Conservation (phyloP, 208 protist genomes). For the Trypanosoma rangeli region DNA sequence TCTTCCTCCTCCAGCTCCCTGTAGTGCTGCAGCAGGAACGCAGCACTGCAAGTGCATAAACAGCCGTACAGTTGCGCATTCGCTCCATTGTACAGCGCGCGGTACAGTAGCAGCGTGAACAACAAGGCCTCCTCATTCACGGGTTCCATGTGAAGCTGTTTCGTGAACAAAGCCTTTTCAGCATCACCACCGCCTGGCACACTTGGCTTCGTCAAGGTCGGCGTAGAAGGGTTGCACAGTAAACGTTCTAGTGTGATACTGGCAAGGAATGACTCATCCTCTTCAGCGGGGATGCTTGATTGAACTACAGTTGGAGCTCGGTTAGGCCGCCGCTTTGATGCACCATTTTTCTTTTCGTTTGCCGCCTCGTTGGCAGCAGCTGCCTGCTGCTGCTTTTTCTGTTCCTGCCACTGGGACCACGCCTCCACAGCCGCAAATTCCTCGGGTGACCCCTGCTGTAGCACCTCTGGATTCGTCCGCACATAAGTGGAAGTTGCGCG, state of each 20-base stretch:
- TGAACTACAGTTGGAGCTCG: background rate
- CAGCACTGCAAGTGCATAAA: slow-evolving; percentile 21
- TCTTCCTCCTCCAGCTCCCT: slow-evolving; percentile 6
- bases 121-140: slow-evolving; percentile 16
- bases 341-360: slow-evolving; percentile 6
- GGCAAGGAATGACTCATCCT: slow-evolving; percentile 18
- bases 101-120: slow-evolving; percentile 13
- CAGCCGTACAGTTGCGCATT: slow-evolving; percentile 16
- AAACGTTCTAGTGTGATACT: slow-evolving; percentile 14
- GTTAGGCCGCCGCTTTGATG: slow-evolving; percentile 5
- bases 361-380: background rate
- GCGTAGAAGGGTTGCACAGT: background rate
- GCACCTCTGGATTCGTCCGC: slow-evolving; percentile 11
- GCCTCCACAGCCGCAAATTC: slow-evolving; percentile 9
- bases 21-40: background rate
- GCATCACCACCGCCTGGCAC: background rate
- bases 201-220: background rate
- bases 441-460: background rate
- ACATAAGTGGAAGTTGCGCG: slow-evolving; percentile 13
- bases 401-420: background rate
- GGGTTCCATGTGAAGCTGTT: background rate
- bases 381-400: background rate
- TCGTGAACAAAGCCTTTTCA: background rate
- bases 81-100: slow-evolving; percentile 17
- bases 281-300: background rate